Percentiles rank a stretch among this genome's conserved stretches.
Evolutionary conservation across 331 rosid species (phyloP).

Genomic region (Quercus tomentella): DNA sequence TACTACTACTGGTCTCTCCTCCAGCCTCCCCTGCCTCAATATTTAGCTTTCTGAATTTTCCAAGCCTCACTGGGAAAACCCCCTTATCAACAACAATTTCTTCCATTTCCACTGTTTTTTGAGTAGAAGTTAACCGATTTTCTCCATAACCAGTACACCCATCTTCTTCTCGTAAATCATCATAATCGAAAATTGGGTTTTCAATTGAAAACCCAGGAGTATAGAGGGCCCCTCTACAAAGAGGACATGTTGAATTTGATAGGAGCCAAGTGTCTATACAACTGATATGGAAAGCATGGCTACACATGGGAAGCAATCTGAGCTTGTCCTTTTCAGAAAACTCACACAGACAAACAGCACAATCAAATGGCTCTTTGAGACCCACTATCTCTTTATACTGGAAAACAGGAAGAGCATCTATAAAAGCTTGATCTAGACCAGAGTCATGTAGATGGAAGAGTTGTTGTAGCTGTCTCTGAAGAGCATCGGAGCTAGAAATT

Average conservation of each 20-base stretch:
- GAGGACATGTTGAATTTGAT: conserved; percentile 95
- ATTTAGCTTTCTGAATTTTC: conserved; percentile 65
- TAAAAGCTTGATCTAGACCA: conserved; percentile 95
- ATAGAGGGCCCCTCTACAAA: conserved; percentile 82
- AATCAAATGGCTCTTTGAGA: conserved; percentile 82
- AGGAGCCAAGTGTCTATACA: conserved; percentile 98
- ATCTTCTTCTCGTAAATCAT: conserved; percentile 77
- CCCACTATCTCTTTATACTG: conserved; percentile 90
- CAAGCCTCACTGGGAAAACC: conserved; percentile 80
- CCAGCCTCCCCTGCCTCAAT: conserved; percentile 48
- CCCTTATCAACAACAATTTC: conserved; percentile 67
- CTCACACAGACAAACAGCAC: conserved; percentile 93
- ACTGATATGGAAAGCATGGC: conserved; percentile 91
- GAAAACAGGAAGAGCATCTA: conserved; percentile 97
- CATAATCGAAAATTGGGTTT: conserved; percentile 77
- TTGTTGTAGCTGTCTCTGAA: conserved; percentile 93
- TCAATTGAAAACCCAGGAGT: conserved; percentile 57
- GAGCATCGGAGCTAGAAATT: conserved; percentile 77
- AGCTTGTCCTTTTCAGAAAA: conserved; percentile 83
- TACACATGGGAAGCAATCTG: conserved; percentile 86
- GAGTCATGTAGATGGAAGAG: conserved; percentile 97
- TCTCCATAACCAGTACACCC: conserved; percentile 52
- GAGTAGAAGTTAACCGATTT: conserved; percentile 40
- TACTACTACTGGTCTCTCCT: conserved; percentile 87
- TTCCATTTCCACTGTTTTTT: conserved; percentile 61